A percentile compares a stretch with the other conserved stretches of the same genome.
Conservation (phyloP, 495 filamentous ascomycete genomes). For the Penicillium parvum region DNA sequence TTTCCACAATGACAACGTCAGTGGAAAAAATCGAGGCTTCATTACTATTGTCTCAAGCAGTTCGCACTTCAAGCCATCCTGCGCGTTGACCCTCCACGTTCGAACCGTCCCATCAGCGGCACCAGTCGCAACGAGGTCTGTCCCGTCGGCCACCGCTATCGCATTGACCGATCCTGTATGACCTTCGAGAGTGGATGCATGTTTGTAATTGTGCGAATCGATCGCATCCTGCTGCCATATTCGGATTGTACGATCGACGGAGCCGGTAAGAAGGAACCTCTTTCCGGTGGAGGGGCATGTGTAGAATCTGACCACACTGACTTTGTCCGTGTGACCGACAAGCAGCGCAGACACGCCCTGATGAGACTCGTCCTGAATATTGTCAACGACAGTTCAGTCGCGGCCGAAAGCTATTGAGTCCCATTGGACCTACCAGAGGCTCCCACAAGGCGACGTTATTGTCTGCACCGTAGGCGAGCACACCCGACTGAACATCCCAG, state of each 20-base stretch:
- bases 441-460: constrained; percentile 86
- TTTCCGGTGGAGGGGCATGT: constrained; percentile 42
- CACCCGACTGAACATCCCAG: constrained; percentile 67
- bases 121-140: constrained; percentile 63
- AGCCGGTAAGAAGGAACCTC: constrained; percentile 68
- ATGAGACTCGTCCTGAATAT: constrained; percentile 40
- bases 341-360: constrained; percentile 65
- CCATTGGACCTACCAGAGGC: constrained; percentile 59
- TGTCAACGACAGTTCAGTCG: constrained; percentile 2
- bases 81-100: constrained; percentile 61
- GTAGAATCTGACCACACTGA: constrained; percentile 82
- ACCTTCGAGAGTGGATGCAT: constrained; percentile 49
- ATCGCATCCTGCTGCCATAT: constrained; percentile 54
- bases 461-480: constrained; percentile 87
- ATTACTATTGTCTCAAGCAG: constrained; percentile 69
- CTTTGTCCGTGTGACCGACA: constrained; percentile 74
- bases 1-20: constrained; percentile 62
- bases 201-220: constrained; percentile 27
- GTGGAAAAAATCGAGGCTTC: constrained; percentile 72
- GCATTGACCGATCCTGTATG: constrained; percentile 78
- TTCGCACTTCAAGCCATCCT: constrained; percentile 31
- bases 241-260: constrained; percentile 72
- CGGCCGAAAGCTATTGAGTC: constrained; percentile 1
- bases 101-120: constrained; percentile 79
- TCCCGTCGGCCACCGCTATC: constrained; percentile 53